Conservation (phyloP, 164 flowering plant genomes). For the Nelumbo lutea region DNA sequence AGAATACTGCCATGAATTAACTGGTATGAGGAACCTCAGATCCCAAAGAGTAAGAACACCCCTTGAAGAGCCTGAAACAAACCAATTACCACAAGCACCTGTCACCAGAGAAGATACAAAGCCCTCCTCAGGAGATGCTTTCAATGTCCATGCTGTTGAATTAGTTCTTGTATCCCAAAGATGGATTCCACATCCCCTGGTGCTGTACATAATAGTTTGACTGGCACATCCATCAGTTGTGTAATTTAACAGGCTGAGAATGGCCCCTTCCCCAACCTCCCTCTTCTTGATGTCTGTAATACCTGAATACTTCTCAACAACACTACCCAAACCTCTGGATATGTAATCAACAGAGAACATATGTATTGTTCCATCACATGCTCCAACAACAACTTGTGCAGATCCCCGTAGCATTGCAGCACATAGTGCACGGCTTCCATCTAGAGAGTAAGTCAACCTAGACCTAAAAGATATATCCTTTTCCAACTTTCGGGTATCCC, state of each 20-base stretch:
- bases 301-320: conserved; percentile 92
- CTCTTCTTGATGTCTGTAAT: conserved; percentile 77
- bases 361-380: conserved; percentile 79
- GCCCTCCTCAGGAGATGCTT: conserved; percentile 82
- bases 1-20: conserved; percentile 86
- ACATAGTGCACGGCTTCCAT: conserved; percentile 86
- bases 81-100: conserved; percentile 92
- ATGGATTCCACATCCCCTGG: conserved; percentile 82
- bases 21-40: conserved; percentile 88
- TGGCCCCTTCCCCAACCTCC: conserved; percentile 78
- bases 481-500: conserved; percentile 94
- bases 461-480: conserved; percentile 98
- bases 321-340: conserved; percentile 80
- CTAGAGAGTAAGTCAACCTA: conserved; percentile 79
- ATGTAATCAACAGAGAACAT: conserved; percentile 85
- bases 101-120: conserved; percentile 70
- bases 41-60: conserved; percentile 98
- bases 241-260: conserved; percentile 63
- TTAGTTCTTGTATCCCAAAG: conserved; percentile 80
- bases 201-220: conserved; percentile 79
- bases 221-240: conserved; percentile 46
- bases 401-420: conserved; percentile 73
- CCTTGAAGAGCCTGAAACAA: conserved; percentile 95
- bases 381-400: conserved; percentile 83
- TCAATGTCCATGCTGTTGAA: conserved; percentile 60